A percentile compares a stretch with the other conserved stretches of the same genome.
phyloP scores from a whole-genome alignment of 495 filamentous ascomycete species.

The Hypoxylon lenormandii region DNA sequence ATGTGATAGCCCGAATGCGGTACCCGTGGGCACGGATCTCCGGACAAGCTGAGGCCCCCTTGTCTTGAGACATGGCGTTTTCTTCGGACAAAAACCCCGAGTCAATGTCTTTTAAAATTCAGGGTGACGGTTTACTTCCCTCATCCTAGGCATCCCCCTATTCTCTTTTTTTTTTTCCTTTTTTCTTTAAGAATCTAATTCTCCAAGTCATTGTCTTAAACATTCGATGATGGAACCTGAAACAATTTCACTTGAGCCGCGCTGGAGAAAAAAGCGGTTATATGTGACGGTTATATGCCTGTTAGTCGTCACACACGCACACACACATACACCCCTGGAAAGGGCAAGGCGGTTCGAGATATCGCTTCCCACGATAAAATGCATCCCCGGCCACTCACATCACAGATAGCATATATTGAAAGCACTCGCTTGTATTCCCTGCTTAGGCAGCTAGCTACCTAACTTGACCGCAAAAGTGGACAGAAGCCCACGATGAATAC shows the following conservation, averaged over 20 bases:
- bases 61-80: slow-evolving; percentile 40
- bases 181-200: slow-evolving; percentile 11
- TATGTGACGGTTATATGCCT: slow-evolving; percentile 48
- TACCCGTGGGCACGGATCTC: slow-evolving; percentile 43
- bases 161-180: background rate
- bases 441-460: background rate
- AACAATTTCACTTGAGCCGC: slow-evolving; percentile 49
- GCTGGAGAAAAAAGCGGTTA: slow-evolving; percentile 46
- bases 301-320: slow-evolving; percentile 30
- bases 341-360: slow-evolving; percentile 6
- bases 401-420: slow-evolving; percentile 19
- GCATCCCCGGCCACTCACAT: slow-evolving; percentile 27
- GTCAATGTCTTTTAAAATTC: slow-evolving; percentile 34
- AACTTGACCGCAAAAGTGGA: slow-evolving; percentile 3
- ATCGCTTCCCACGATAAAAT: slow-evolving; percentile 21
- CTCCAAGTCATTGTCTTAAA: slow-evolving; percentile 27
- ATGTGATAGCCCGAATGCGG: slow-evolving; percentile 16
- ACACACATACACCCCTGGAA: slow-evolving; percentile 22
- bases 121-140: slow-evolving; percentile 2
- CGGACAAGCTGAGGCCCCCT: slow-evolving; percentile 33
- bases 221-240: slow-evolving; percentile 43
- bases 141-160: too few relatives aligned
- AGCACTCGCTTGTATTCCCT: slow-evolving; percentile 17
- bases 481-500: slow-evolving; percentile 2
- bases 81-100: slow-evolving; percentile 43